Evolutionary conservation across 495 filamentous ascomycete species (phyloP), one percentile per base, ranked within the genome.

Genomic region (Haplographium delicatum): DNA sequence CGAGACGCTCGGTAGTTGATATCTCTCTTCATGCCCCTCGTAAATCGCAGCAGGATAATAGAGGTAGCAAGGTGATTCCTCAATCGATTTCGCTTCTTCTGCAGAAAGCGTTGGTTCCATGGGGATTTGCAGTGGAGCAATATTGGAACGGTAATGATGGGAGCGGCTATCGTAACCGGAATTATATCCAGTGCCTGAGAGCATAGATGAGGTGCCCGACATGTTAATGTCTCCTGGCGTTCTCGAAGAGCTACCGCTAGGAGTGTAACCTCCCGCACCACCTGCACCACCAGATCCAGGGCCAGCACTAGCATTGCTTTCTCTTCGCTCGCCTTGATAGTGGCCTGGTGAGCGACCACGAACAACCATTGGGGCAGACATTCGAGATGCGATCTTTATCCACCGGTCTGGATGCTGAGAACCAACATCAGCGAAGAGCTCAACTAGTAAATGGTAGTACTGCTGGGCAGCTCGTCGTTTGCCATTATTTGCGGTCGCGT

Each of bases 401-500:
- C 79, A 95, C 0, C 59, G 59, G 22, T 75, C 72, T 25, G 67
- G 60, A 34, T 74, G 59, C 41, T 68, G 72, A 1, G 68, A 68
- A 5, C 75, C 71, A 6, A 93, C 72, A 54, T 96, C 86, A 20
- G 85, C 91, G 57, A 82, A 89, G 2, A 97, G 79, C 62, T 96
- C 91, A 1, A 96, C 85, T 24, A 96, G 79, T 24, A 97, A 74
- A 56, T 94, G 90, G 63, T 95, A 97, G 63, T 89, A 96, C 59
- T 96, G 91, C 63, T 96, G 91, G 9, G 88, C 86, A 0, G 91
- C 89, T 37, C 91, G 74, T 45, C 91, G 74, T 62, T 96, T 96
- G 19, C 91, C 91, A 53, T 97, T 97, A 70, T 97, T 97, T 3
- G 90, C 89, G 1, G 91, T 97, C 1, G 91, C 93, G 44, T 86